Base-by-base conservation (phyloP, 768 basidiomycete species). In the Punctularia strigosozonata region DNA sequence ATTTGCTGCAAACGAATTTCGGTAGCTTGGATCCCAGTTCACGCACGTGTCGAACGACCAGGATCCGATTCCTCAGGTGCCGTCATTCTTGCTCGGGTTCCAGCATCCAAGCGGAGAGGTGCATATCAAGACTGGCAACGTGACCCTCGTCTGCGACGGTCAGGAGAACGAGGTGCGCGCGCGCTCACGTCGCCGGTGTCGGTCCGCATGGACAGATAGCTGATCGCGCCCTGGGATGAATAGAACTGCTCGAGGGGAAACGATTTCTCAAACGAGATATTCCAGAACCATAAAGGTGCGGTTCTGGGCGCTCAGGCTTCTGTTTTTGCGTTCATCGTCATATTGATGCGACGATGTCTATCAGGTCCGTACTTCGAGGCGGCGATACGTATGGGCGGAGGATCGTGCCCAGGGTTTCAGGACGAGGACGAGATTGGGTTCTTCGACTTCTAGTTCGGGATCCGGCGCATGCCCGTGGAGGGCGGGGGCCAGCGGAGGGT, bases 61-160 rank as follows among this genome's bases (percentile, higher is more conserved):
- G 34, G 68, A 70, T 52, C 60, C 62, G 2, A 58, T 69, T n/a
- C 64, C 66, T 0, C 49, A 34, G 25, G 48, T 67, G 15, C 63
- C 65, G 2, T 62, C 62, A 2, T 54, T 49, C 35, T 61, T 62
- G 49, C 43, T 70, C 44, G 56, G 50, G 7, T 68, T 64, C 53
- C 58, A 55, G 30, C 70, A 73, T 45, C 58, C 68, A 3, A 59
- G 58, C 15, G 68, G 70, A 5, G 72, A 74, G 48, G 55, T 68
- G 7, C 50, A 69, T 50, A 65, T 75, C 45, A 53, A 55, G 4
- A 40, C 49, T n/a, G 59, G 59, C 3, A 49, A 54, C 37, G 49
- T 42, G 2, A 51, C 51, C 24, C 50, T 61, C 12, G 47, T 62
- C 12, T 66, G 64, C 44, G 54, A 51, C 1, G 65, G 63, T 8